Base-by-base conservation (phyloP, 768 basidiomycete species). In the Butyriboletus loyo region DNA sequence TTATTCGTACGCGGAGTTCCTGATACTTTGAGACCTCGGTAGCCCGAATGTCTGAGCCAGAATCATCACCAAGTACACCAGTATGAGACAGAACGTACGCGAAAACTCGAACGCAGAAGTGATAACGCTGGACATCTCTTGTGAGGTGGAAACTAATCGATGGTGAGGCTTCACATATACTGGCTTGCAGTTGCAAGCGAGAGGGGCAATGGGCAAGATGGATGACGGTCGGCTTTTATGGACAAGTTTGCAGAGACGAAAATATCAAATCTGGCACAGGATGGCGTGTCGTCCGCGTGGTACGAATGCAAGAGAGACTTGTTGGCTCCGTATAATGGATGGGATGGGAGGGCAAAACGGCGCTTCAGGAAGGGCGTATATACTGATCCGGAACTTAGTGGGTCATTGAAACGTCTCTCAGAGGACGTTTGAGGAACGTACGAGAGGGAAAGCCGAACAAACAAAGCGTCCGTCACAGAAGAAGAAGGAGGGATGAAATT, bases 211-310 rank as follows among this genome's bases (percentile, higher is more conserved):
- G 66, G 66, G 66, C 66, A 68, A 62, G 64, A 61, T 37, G 57
- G 58, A 55, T 54, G 54, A 46, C 39, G 53, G 50, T 39, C 35
- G 59, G 56, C 58, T 64, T 65, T 64, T 67, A 66, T 58, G 58
- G 61, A 38, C 45, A 46, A 44, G 50, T 34, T 32, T 41, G 46
- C 14, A 52, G 30, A 49, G 53, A 42, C 43, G 21, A 57, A 52
- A 68, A 67, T 68, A 67, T 66, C 59, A 68, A 67, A 67, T 67
- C 66, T 58, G 19, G 54, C 66, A 67, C 66, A 67, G 66, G 66
- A 38, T 58, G 52, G 64, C 64, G 66, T 67, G 66, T 49, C 54
- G 58, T 46, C 58, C 66, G 62, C 66, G 66, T 67, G 66, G 66
- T 57, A 31, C 5, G 42, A 58, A 50, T 49, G 10, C 52, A 46